These are phyloP conservation scores for Geosmithia morbida DNA, from an alignment of 2,329 filamentous ascomycete genomes.

Conservation along the genomic window DNA sequence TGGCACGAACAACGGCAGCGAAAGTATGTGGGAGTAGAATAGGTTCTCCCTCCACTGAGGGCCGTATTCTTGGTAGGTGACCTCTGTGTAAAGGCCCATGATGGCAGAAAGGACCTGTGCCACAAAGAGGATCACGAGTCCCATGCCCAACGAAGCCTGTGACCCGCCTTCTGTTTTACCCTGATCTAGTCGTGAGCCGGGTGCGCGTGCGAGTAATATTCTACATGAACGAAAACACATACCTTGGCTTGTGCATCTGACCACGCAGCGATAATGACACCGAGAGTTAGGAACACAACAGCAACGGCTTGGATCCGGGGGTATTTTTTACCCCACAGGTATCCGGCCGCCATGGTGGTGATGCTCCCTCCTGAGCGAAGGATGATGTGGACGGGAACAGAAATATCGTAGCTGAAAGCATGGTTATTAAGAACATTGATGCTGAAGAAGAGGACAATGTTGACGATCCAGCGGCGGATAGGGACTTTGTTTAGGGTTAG, in stretches of 20 bases:
- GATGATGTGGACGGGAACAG: conserved; percentile 93
- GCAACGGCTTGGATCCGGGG: conserved; percentile 66
- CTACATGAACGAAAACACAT: conserved; percentile 8
- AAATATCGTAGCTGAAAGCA: conserved; percentile 94
- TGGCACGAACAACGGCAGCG: conserved; percentile 61
- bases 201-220: neutral
- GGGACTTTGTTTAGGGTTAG: conserved; percentile 69
- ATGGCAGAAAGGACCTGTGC: conserved; percentile 84
- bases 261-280: conserved; percentile 78
- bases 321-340: conserved; percentile 73
- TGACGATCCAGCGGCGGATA: conserved; percentile 70
- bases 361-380: conserved; percentile 89
- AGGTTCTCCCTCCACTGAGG: conserved; percentile 91
- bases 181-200: conserved; percentile 2
- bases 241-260: conserved; percentile 80
- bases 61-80: conserved; percentile 73
- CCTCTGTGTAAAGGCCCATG: conserved; percentile 91
- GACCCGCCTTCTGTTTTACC: conserved; percentile 2
- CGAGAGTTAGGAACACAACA: conserved; percentile 69
- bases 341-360: conserved; percentile 87
- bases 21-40: conserved; percentile 77
- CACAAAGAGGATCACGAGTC: conserved; percentile 69
- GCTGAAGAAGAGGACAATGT: conserved; percentile 79
- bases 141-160: conserved; percentile 32
- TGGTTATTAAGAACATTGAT: conserved; percentile 97